phyloP scores from a whole-genome alignment of 2,329 filamentous ascomycete species.

The Pestalotiopsis sp. region DNA sequence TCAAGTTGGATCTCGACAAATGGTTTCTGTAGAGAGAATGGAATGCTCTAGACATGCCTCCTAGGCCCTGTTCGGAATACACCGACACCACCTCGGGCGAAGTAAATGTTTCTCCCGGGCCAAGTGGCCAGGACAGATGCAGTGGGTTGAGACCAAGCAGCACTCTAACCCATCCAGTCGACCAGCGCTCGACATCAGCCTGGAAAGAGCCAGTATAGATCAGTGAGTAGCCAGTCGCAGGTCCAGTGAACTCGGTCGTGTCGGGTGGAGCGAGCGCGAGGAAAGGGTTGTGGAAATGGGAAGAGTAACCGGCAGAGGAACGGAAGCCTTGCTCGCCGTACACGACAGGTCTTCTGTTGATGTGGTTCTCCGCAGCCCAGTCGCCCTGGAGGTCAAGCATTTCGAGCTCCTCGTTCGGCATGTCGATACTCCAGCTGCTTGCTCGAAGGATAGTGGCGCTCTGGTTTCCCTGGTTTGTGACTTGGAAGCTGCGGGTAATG shows the following conservation, averaged over 20 bases:
- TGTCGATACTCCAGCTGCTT: conserved; percentile 63
- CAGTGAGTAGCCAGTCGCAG: conserved; percentile 67
- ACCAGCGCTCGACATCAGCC: conserved; percentile 63
- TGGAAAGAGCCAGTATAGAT: conserved; percentile 67
- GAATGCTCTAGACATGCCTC: conserved; percentile 63
- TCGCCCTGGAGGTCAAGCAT: conserved; percentile 66
- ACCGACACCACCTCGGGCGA: conserved; percentile 66
- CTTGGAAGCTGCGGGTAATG: conserved; percentile 61
- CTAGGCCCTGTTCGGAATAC: conserved; percentile 60
- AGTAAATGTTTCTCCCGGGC: conserved; percentile 57
- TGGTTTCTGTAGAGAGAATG: conserved; percentile 65
- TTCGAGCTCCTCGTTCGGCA: conserved; percentile 62
- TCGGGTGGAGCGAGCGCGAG: conserved; percentile 56
- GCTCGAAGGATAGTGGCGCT: conserved; percentile 58
- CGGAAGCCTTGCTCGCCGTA: conserved; percentile 53
- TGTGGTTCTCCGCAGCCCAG: conserved; percentile 62
- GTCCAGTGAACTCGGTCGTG: conserved; percentile 62
- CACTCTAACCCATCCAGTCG: conserved; percentile 63
- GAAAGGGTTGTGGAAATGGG: conserved; percentile 68
- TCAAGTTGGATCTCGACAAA: conserved; percentile 60
- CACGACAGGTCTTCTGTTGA: conserved; percentile 56
- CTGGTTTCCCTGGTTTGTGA: conserved; percentile 59
- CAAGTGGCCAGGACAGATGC: conserved; percentile 61
- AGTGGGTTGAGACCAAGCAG: conserved; percentile 62
- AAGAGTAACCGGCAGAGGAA: conserved; percentile 64